phyloP scores from a whole-genome alignment of 164 flowering plant genomes.

The Echeveria elegans region DNA sequence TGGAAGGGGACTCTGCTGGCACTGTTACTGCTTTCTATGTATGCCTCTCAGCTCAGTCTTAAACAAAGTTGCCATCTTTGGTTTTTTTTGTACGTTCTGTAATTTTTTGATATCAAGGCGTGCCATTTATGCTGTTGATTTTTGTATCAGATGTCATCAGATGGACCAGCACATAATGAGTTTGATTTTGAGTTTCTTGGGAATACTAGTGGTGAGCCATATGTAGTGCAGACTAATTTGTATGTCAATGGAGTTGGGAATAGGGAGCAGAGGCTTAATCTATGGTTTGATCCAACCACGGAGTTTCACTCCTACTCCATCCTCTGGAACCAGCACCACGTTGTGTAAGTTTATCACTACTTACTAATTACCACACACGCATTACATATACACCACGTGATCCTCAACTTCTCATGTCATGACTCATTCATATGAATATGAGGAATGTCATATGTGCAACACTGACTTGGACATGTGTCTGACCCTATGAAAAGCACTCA shows the following conservation, averaged over 20 bases:
- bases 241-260: slow-evolving; percentile 92
- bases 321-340: slow-evolving; percentile 75
- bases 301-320: slow-evolving; percentile 79
- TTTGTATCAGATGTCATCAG: slow-evolving; percentile 79
- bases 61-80: not conserved
- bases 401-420: no score
- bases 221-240: slow-evolving; percentile 76
- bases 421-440: no score
- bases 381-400: not conserved
- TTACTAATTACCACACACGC: no score
- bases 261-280: slow-evolving; percentile 70
- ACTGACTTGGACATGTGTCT: not conserved
- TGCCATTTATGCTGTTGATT: not conserved
- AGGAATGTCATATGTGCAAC: no score
- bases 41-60: slow-evolving; percentile 11
- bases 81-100: not conserved
- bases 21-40: slow-evolving; percentile 99
- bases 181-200: slow-evolving; percentile 96
- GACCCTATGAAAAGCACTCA: not conserved
- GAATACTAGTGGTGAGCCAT: slow-evolving; percentile 86
- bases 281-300: slow-evolving; percentile 90
- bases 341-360: slow-evolving; percentile 45
- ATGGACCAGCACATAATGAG: slow-evolving; percentile 81
- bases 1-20: slow-evolving; percentile 95
- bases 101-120: not conserved